These are phyloP conservation scores for Cubamyces lactineus DNA, from an alignment of 768 basidiomycete species.

Conservation along the genomic window DNA sequence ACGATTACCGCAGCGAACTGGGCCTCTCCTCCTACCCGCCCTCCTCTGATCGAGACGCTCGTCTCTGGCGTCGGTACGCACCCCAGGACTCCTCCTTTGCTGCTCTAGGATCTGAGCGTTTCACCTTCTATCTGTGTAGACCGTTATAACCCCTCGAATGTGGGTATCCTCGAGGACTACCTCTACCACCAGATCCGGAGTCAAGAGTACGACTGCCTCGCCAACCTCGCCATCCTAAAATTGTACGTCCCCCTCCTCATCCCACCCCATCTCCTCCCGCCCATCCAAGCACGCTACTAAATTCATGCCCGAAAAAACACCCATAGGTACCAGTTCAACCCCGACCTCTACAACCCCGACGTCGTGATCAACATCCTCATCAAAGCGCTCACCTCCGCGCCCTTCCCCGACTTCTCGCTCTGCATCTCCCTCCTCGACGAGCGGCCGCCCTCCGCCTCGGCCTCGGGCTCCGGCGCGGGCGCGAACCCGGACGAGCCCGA, in stretches of 20 bases:
- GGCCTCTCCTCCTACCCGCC: constrained; percentile 75
- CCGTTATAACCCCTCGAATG: constrained; percentile 96
- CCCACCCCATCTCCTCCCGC: neutral
- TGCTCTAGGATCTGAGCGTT: neutral
- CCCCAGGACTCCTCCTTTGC: neutral
- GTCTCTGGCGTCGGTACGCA: constrained; percentile 86
- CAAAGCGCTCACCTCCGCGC: constrained; percentile 83
- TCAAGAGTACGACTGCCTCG: constrained; percentile 91
- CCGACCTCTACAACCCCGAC: constrained; percentile 89
- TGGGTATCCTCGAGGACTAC: constrained; percentile 93
- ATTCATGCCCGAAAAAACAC: neutral
- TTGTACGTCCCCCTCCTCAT: constrained; percentile 52
- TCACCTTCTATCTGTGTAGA: constrained; percentile 51
- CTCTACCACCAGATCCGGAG: constrained; percentile 91
- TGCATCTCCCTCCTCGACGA: constrained; percentile 92
- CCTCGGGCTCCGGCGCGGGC: constrained; percentile 41
- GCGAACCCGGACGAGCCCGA: constrained; percentile 75
- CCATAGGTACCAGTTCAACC: constrained; percentile 92
- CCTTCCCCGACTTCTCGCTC: constrained; percentile 92
- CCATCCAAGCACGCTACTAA: neutral
- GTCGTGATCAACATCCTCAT: constrained; percentile 94
- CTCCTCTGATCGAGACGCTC: constrained; percentile 87
- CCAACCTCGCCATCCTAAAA: constrained; percentile 94
- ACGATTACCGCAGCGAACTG: constrained; percentile 55
- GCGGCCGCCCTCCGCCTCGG: constrained; percentile 47